Base-by-base conservation (phyloP, 345 rosid species). In the Gossypium stocksii region DNA sequence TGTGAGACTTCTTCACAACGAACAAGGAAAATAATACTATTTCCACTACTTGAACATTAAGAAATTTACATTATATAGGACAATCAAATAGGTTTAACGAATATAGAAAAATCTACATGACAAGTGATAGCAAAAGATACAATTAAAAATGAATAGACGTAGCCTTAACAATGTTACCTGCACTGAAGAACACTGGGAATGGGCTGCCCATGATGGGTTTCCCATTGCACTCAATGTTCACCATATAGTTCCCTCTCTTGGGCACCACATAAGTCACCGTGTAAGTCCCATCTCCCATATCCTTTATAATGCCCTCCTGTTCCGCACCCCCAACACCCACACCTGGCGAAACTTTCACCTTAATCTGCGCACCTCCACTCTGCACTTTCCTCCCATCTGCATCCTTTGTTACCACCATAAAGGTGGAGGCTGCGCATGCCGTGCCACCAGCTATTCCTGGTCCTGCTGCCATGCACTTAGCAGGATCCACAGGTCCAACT, bases 101-200 rank as follows among this genome's bases (percentile, higher is more conserved):
- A 17, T 2, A 29, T 46, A n/a, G 48, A 57, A 44, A 71, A 9
- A 11, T 16, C 9, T n/a, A 10, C 63, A 38, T 38, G 48, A 34
- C 46, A 62, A 17, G 34, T 58, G 63, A 23, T 29, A 23, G 22
- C 7, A 62, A 16, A 62, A 34, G 17, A 20, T 41, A 49, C 67
- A 57, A 17, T 59, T 59, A 22, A 52, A 66, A 51, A 48, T 38
- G n/a, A n/a, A 34, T 9, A 44, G 14, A 44, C 54, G 22, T 0
- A 65, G 38, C n/a, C 16, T 22, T 25, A 76, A 59, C 48, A 53
- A 70, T 20, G 9, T 52, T 76, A 94, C 99, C 99, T 87, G 89
- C 92, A 76, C 99, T 95, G 82, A 95, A 95, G 87, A 95, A 95
- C 58, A 95, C 99, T 9, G 99, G 99, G 69, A 95, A 95, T 1